Evolutionary conservation across 1,284 basidiomycete genomes (phyloP).

Genomic region (Crocinoboletus sp.): DNA sequence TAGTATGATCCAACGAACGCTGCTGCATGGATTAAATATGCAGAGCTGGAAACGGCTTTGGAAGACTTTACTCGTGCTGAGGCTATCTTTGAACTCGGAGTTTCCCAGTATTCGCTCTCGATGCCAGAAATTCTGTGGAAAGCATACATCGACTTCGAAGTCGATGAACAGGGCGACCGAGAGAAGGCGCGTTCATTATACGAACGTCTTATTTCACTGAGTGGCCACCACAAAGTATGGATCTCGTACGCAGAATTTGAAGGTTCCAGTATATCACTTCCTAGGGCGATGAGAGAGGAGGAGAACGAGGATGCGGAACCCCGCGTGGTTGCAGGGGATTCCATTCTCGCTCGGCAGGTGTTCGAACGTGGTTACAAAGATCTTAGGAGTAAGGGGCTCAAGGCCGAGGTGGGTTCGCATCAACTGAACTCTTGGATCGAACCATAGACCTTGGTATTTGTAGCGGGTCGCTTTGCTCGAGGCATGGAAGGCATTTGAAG

Average conservation of each 20-base stretch:
- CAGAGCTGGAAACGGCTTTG: constrained; percentile 90
- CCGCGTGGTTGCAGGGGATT: constrained; percentile 67
- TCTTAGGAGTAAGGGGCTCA: constrained; percentile 74
- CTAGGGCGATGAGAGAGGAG: constrained; percentile 65
- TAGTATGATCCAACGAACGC: constrained; percentile 89
- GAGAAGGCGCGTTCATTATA: constrained; percentile 84
- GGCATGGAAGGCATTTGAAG: constrained; percentile 92
- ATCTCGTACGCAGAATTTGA: constrained; percentile 78
- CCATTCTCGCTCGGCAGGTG: constrained; percentile 65
- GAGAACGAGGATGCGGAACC: constrained; percentile 66
- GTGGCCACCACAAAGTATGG: constrained; percentile 95
- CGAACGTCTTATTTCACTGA: constrained; percentile 82
- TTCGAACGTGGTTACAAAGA: constrained; percentile 87
- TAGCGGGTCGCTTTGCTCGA: constrained; percentile 87
- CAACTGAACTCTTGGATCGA: neutral
- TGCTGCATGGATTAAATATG: constrained; percentile 95
- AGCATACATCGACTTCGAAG: constrained; percentile 96
- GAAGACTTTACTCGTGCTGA: constrained; percentile 92
- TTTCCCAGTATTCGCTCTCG: constrained; percentile 86
- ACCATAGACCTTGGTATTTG: constrained; percentile 6
- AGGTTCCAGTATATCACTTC: constrained; percentile 61
- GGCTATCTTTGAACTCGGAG: constrained; percentile 93
- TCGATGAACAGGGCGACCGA: constrained; percentile 86
- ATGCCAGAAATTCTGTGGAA: constrained; percentile 99
- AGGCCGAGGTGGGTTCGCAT: constrained; percentile 70